phyloP scores from a whole-genome alignment of 73 alveolate genomes.

The Paramecium octaurelia region DNA sequence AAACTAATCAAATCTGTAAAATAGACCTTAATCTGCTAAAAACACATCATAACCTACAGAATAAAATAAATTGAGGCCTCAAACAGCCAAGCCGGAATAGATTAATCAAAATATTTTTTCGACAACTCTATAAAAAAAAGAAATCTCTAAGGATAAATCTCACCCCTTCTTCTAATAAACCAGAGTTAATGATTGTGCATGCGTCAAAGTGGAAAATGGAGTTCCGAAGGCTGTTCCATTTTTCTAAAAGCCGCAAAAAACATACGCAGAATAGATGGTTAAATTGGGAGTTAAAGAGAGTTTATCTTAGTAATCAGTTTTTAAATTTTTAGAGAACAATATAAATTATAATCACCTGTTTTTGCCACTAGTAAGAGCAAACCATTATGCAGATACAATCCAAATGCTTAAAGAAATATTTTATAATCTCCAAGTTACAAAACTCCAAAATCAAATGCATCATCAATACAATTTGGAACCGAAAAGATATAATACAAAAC shows the following conservation, averaged over 20 bases:
- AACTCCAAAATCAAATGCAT: slow-evolving; percentile 9
- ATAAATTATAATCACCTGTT: neutral
- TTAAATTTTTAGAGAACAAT: neutral
- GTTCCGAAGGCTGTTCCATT: slow-evolving; percentile 58
- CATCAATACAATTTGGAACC: slow-evolving; percentile 4
- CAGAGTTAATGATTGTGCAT: slow-evolving; percentile 50
- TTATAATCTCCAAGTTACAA: neutral
- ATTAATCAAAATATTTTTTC: neutral
- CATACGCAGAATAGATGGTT: slow-evolving; percentile 47
- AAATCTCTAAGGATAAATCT: neutral
- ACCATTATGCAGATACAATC: slow-evolving; percentile 41
- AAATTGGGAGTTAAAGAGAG: slow-evolving; percentile 31
- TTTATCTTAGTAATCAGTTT: neutral
- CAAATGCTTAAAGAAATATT: slow-evolving; percentile 26
- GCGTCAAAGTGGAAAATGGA: slow-evolving; percentile 41
- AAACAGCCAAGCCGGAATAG: neutral
- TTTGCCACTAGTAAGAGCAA: neutral
- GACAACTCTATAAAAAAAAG: neutral
- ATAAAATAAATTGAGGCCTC: neutral
- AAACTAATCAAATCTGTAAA: neutral
- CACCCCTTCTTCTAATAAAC: slow-evolving; percentile 54
- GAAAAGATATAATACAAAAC: neutral
- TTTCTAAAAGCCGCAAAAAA: slow-evolving; percentile 26
- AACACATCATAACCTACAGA: neutral
- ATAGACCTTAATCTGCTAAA: neutral